A percentile compares a stretch with the other conserved stretches of the same genome.
phyloP scores from a whole-genome alignment of 108 stramenopile species.

The Cyclotella sp. region DNA sequence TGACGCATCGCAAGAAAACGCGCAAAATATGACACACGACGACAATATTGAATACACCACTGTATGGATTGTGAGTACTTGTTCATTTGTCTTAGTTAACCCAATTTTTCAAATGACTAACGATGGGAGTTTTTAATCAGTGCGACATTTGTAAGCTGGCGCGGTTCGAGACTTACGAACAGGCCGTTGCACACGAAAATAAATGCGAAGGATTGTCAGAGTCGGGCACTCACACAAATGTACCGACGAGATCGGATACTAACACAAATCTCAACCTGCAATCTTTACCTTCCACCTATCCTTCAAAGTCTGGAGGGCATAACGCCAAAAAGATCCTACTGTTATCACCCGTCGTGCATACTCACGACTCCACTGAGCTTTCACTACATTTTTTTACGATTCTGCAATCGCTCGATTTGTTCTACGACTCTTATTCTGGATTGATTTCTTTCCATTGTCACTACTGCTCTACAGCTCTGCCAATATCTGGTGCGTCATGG shows the following conservation, averaged over 20 bases:
- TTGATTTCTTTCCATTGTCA: conserved; percentile 14
- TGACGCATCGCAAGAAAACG: background rate
- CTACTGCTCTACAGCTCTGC: conserved; percentile 1
- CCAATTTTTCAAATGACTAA: background rate
- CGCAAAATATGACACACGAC: background rate
- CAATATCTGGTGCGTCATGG: background rate
- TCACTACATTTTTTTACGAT: background rate
- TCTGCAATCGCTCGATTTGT: conserved; percentile 16
- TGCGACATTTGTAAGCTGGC: conserved; percentile 3
- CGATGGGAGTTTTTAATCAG: background rate
- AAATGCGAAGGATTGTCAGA: background rate
- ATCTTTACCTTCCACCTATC: background rate
- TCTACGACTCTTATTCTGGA: conserved; percentile 3
- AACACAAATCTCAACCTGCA: background rate
- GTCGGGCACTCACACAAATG: background rate
- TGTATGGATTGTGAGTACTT: conserved; percentile 3
- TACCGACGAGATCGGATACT: background rate
- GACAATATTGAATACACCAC: background rate
- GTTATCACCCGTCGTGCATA: background rate
- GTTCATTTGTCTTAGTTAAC: too few relatives aligned
- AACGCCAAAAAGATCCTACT: conserved; percentile 1
- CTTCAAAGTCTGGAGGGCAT: background rate
- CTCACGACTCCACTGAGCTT: background rate
- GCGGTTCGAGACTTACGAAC: background rate
- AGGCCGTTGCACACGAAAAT: conserved; percentile 2